Percentiles rank a stretch among this genome's conserved stretches.
Conservation (phyloP, 2,329 filamentous ascomycete species). For the Paraphaeosphaeria minitans region DNA sequence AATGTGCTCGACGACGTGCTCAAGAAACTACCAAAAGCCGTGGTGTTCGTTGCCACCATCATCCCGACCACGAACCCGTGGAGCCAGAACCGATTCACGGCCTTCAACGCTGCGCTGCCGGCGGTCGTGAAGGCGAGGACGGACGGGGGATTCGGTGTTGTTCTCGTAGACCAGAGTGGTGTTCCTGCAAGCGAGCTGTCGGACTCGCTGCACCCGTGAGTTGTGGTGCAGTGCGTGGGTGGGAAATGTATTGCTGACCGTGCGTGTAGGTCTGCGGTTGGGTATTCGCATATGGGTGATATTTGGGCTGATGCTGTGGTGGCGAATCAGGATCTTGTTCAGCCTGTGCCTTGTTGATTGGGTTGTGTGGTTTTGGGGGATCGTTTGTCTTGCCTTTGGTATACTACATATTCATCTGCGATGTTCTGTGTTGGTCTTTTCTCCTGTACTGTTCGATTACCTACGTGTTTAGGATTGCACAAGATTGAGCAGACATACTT, state of each 20-base stretch:
- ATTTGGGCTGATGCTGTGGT: constrained; percentile 29
- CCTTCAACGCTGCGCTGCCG: background rate
- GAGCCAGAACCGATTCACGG: background rate
- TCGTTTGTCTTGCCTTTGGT: too few relatives aligned
- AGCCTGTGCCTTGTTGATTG: constrained; percentile 17
- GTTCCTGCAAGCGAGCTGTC: background rate
- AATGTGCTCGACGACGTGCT: background rate
- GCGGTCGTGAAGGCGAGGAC: background rate
- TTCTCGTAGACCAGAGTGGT: background rate
- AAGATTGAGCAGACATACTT: too few relatives aligned
- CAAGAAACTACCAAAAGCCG: background rate
- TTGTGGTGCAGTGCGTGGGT: background rate
- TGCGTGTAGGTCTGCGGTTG: constrained; percentile 24
- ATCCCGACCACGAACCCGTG: background rate
- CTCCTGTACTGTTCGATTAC: too few relatives aligned
- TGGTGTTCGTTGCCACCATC: background rate
- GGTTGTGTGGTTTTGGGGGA: background rate
- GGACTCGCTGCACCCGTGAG: background rate
- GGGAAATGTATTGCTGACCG: constrained; percentile 35
- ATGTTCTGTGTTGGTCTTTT: too few relatives aligned
- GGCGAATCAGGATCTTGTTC: constrained; percentile 10
- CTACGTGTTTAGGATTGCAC: too few relatives aligned
- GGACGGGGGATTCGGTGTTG: background rate
- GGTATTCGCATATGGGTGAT: constrained; percentile 37
- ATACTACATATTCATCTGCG: too few relatives aligned